These are phyloP conservation scores for Colletotrichum echinochloae DNA, from an alignment of 2,329 filamentous ascomycete species.

Conservation along the genomic window DNA sequence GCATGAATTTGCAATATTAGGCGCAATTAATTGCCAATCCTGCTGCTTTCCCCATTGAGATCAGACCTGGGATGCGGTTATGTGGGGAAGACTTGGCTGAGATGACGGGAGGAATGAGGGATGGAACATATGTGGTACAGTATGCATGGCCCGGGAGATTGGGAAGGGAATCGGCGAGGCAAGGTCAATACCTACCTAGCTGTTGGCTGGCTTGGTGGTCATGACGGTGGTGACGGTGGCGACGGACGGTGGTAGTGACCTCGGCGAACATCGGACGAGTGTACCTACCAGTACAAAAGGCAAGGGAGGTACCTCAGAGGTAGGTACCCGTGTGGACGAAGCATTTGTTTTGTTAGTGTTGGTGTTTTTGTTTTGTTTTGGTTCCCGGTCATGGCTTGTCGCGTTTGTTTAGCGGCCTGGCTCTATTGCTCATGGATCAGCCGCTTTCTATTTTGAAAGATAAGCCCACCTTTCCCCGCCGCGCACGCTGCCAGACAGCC, in stretches of 20 bases:
- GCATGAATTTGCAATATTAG: constrained; percentile 38
- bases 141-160: constrained; percentile 26
- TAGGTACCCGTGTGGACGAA: constrained; percentile 17
- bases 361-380: constrained; percentile 39
- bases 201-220: constrained; percentile 18
- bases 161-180: constrained; percentile 26
- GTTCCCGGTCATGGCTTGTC: constrained; percentile 38
- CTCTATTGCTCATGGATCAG: constrained; percentile 33
- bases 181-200: constrained; percentile 18
- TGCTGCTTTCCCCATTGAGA: constrained; percentile 18
- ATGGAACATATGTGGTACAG: not conserved
- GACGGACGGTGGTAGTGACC: constrained; percentile 21
- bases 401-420: constrained; percentile 39
- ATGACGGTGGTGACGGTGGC: constrained; percentile 23
- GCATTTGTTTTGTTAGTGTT: constrained; percentile 25
- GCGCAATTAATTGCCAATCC: constrained; percentile 32
- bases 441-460: constrained; percentile 35
- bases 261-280: constrained; percentile 8
- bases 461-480: constrained; percentile 29
- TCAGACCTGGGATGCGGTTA: constrained; percentile 1
- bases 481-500: constrained; percentile 26
- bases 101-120: constrained; percentile 11
- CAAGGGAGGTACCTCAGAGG: not conserved
- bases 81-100: constrained; percentile 6
- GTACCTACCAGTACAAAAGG: not conserved